Percentiles rank a stretch among this genome's conserved stretches.
These are phyloP conservation scores for Heritiera fomes DNA, from an alignment of 345 rosid species.

Conservation along the genomic window DNA sequence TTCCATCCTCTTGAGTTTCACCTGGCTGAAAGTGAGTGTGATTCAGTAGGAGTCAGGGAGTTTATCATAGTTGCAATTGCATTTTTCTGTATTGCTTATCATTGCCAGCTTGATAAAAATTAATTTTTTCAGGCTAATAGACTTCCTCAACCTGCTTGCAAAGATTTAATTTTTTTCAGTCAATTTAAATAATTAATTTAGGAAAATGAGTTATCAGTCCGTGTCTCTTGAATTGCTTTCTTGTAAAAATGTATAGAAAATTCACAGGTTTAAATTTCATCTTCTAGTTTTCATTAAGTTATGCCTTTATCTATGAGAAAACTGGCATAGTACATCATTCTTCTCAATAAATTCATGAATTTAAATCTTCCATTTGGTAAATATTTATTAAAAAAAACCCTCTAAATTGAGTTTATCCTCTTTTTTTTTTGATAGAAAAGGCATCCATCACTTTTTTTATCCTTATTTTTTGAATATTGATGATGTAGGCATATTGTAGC, in stretches of 20 bases:
- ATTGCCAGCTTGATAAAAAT: not conserved
- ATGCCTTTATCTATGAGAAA: no score
- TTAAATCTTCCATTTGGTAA: no score
- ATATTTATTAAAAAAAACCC: no score
- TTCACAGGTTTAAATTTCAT: not conserved
- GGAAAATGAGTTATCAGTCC: not conserved
- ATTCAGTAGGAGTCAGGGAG: not conserved
- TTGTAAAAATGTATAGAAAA: not conserved
- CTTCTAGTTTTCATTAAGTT: no score
- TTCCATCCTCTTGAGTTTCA: slow-evolving; percentile 98
- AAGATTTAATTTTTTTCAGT: not conserved
- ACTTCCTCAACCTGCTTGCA: not conserved
- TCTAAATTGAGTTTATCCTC: no score
- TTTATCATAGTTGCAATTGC: not conserved
- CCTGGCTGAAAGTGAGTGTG: slow-evolving; percentile 81
- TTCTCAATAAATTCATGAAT: no score
- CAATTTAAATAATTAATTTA: not conserved
- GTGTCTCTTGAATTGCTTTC: slow-evolving; percentile 7
- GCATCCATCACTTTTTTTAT: no score
- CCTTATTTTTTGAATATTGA: no score
- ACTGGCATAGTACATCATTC: no score
- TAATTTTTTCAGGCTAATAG: not conserved
- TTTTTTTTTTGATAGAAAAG: no score
- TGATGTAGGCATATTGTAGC: no score
- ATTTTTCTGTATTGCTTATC: not conserved